Percentiles rank a stretch among this genome's conserved stretches.
Conservation (phyloP, 331 rosid genomes). For the Pyracantha coccinea region DNA sequence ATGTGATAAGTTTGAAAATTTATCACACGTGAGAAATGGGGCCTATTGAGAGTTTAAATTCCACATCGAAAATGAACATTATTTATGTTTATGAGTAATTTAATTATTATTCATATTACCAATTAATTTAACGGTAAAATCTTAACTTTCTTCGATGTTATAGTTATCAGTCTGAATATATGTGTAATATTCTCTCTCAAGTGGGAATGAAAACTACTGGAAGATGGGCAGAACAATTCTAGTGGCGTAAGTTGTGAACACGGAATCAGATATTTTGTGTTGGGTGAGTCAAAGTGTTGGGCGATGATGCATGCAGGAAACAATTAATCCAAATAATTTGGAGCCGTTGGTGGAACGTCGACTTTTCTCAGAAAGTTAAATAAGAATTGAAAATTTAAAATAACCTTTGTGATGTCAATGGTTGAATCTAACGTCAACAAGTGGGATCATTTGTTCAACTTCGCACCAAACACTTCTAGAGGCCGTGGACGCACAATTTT, state of each 20-base stretch:
- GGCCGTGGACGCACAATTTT: not conserved
- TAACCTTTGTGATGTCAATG: not conserved
- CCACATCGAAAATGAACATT: not conserved
- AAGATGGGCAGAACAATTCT: not conserved
- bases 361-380: not conserved
- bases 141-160: not conserved
- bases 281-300: not conserved
- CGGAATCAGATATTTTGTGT: not conserved
- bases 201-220: not conserved
- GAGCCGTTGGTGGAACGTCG: not conserved
- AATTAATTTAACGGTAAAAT: too few species aligned
- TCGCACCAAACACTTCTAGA: not conserved
- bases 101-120: too few species aligned
- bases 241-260: not conserved
- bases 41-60: not conserved
- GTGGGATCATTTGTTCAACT: not conserved
- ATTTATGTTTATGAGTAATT: too few species aligned
- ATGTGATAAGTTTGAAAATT: too few species aligned
- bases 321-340: not conserved
- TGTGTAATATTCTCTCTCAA: not conserved
- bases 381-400: not conserved
- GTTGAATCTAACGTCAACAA: not conserved
- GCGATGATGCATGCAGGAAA: not conserved
- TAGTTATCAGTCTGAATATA: not conserved
- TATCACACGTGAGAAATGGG: fast-evolving